Evolutionary conservation across 2,329 filamentous ascomycete species (phyloP).

Genomic region (Trichoderma endophyticum): DNA sequence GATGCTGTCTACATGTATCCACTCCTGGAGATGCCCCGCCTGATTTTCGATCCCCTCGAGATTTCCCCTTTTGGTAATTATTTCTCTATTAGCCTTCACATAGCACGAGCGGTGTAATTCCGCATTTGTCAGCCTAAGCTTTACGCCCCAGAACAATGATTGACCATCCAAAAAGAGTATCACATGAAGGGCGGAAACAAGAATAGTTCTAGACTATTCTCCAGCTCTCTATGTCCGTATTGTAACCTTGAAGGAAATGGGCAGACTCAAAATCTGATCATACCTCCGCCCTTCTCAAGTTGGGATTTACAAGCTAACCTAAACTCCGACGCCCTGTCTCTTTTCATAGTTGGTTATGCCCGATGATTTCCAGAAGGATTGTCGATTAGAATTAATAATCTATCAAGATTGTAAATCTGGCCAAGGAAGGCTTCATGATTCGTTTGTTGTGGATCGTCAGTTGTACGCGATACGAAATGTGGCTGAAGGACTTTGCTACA

Average conservation of each 20-base stretch:
- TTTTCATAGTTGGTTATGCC: neutral
- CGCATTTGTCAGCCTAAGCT: conserved; percentile 1
- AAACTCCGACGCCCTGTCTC: neutral
- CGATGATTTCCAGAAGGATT: neutral
- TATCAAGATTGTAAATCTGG: neutral
- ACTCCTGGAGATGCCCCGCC: neutral
- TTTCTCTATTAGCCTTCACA: neutral
- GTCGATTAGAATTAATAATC: neutral
- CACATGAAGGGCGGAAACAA: neutral
- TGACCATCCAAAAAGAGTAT: too few species aligned
- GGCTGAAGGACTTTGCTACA: too few species aligned
- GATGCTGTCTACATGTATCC: neutral
- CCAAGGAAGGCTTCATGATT: neutral
- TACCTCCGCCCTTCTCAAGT: neutral
- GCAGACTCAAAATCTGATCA: neutral
- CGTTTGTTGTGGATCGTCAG: neutral
- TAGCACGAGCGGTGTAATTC: neutral
- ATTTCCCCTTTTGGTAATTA: neutral
- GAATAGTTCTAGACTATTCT: neutral
- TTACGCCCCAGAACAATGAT: neutral
- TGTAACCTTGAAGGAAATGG: neutral
- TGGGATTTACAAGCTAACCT: neutral
- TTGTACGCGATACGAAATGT: neutral
- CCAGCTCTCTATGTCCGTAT: neutral
- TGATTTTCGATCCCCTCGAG: neutral